phyloP scores from a whole-genome alignment of 2,329 filamentous ascomycete genomes.

The Nemania serpens region DNA sequence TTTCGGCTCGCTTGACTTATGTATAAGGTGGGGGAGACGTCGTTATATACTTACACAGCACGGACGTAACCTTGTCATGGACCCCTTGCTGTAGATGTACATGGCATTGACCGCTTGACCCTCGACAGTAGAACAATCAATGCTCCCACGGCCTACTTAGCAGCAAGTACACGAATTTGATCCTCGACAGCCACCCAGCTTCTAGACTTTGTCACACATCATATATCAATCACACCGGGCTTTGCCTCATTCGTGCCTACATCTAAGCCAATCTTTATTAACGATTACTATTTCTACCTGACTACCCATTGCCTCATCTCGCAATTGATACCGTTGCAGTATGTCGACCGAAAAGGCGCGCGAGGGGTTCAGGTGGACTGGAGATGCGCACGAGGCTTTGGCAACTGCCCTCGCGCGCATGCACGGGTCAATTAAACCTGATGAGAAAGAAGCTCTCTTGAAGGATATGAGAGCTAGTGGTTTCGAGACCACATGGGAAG shows the following conservation, averaged over 20 bases:
- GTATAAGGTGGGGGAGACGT: no score
- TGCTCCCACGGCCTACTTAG: no score
- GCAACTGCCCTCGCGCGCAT: constrained; percentile 4
- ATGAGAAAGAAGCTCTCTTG: constrained; percentile 19
- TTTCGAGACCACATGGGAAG: constrained; percentile 24
- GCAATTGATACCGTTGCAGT: neutral
- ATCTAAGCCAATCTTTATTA: neutral
- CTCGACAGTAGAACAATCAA: no score
- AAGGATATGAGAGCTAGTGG: constrained; percentile 21
- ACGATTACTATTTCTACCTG: neutral
- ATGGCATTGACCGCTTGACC: no score
- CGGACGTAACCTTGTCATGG: no score
- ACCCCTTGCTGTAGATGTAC: no score
- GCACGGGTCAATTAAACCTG: constrained; percentile 13
- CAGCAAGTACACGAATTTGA: neutral
- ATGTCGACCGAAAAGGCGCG: constrained; percentile 10
- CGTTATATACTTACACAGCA: no score
- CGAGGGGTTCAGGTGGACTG: constrained; percentile 2
- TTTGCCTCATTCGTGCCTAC: neutral
- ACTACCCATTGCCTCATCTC: neutral
- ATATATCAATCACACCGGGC: neutral
- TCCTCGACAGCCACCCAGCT: neutral
- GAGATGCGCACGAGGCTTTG: constrained; percentile 14
- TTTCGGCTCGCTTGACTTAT: no score
- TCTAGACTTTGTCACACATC: neutral